These are phyloP conservation scores for Piper longum DNA, from an alignment of 164 flowering plant genomes.

Conservation along the genomic window DNA sequence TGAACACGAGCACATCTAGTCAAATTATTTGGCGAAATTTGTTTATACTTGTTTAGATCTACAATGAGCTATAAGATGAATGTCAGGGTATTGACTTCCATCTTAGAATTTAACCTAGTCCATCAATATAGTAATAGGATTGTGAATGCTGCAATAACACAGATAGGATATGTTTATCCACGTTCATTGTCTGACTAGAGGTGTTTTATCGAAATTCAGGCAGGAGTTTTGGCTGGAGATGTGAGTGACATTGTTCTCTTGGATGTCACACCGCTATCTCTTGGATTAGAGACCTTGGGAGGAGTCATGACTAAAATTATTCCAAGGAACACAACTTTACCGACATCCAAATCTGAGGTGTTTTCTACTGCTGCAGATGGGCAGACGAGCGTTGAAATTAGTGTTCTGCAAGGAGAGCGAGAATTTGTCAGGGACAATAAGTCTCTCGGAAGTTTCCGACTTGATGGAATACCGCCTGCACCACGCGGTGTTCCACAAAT, in stretches of 20 bases:
- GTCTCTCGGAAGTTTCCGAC: slow-evolving; percentile 66
- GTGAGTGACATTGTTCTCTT: slow-evolving; percentile 81
- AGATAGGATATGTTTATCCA: background rate
- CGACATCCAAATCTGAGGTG: slow-evolving; percentile 88
- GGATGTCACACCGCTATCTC: slow-evolving; percentile 87
- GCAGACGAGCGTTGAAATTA: slow-evolving; percentile 86
- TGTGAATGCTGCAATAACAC: background rate
- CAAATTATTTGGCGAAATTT: too few species aligned
- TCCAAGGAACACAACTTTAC: slow-evolving; percentile 85
- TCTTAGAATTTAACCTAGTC: background rate
- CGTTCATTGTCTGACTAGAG: background rate
- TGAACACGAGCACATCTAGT: too few species aligned
- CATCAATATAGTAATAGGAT: too few species aligned
- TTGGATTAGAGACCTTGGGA: slow-evolving; percentile 89
- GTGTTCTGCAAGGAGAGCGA: slow-evolving; percentile 76
- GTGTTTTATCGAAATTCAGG: slow-evolving; percentile 19
- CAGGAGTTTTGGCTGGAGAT: slow-evolving; percentile 82
- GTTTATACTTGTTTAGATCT: too few species aligned
- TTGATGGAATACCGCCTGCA: slow-evolving; percentile 71
- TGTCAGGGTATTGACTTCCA: background rate
- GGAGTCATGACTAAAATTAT: slow-evolving; percentile 95
- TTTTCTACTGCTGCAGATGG: slow-evolving; percentile 92
- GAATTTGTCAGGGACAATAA: slow-evolving; percentile 85
- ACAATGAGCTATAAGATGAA: background rate
- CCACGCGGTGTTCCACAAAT: slow-evolving; percentile 89